phyloP scores from a whole-genome alignment of 768 basidiomycete species.

The Serendipita vermifera region DNA sequence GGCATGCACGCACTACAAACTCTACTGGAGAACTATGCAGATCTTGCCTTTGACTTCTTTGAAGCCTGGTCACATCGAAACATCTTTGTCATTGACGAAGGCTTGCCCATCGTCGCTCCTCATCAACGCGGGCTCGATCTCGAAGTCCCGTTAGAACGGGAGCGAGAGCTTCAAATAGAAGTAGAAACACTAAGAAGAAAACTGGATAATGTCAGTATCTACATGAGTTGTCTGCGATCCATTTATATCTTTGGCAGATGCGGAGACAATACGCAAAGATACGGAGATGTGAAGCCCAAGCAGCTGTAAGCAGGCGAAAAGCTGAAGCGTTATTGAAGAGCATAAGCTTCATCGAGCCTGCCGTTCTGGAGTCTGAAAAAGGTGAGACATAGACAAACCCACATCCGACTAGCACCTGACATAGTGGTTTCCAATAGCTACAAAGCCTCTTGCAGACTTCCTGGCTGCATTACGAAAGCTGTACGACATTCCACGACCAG shows the following conservation, averaged over 20 bases:
- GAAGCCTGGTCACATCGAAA: conserved; percentile 83
- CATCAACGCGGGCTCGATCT: conserved; percentile 67
- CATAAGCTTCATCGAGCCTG: conserved; percentile 3
- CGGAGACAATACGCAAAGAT: conserved; percentile 1
- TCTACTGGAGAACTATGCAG: conserved; percentile 73
- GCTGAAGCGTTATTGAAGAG: conserved; percentile 33
- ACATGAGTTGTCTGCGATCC: neutral
- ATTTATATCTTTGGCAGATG: conserved; percentile 11
- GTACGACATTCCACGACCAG: conserved; percentile 18
- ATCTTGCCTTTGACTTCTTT: conserved; percentile 84
- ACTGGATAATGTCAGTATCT: conserved; percentile 51
- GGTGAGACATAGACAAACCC: conserved; percentile 32
- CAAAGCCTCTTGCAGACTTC: conserved; percentile 25
- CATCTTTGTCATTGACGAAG: conserved; percentile 63
- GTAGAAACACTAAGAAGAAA: conserved; percentile 52
- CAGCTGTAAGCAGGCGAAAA: conserved; percentile 43
- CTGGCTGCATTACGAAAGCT: conserved; percentile 29
- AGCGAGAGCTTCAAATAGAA: conserved; percentile 42
- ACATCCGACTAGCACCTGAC: conserved; percentile 24
- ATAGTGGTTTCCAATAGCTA: conserved; percentile 1
- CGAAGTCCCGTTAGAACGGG: conserved; percentile 40
- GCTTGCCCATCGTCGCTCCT: conserved; percentile 56
- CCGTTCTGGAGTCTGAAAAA: conserved; percentile 24
- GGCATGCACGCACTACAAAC: conserved; percentile 81
- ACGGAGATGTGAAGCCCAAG: conserved; percentile 59